Evolutionary conservation across 2,329 filamentous ascomycete genomes (phyloP).

Genomic region (Onygenales sp.): DNA sequence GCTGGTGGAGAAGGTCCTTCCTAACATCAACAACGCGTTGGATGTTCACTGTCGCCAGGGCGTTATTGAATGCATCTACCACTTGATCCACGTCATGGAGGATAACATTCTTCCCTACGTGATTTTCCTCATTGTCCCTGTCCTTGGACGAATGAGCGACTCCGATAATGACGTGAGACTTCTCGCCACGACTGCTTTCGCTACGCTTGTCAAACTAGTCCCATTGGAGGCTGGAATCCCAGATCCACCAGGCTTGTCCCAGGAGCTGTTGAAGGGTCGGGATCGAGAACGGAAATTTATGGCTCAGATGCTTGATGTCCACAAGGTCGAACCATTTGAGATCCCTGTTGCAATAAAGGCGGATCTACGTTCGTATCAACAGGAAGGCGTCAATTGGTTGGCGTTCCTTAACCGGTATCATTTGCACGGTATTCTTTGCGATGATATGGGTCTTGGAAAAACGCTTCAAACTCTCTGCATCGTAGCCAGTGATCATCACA

Average conservation of each 20-base stretch:
- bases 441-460: constrained; percentile 98
- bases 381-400: constrained; percentile 98
- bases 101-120: constrained; percentile 93
- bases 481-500: constrained; percentile 92
- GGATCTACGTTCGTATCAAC: constrained; percentile 90
- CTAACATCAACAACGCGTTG: constrained; percentile 80
- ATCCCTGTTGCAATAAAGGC: constrained; percentile 97
- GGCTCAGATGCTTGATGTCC: constrained; percentile 86
- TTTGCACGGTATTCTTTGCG: constrained; percentile 93
- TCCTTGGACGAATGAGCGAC: constrained; percentile 95
- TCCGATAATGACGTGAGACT: constrained; percentile 92
- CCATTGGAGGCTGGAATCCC: constrained; percentile 95
- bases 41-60: constrained; percentile 87
- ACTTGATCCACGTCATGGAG: constrained; percentile 96
- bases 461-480: constrained; percentile 96
- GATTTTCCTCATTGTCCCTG: constrained; percentile 96
- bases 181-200: constrained; percentile 92
- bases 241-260: constrained; percentile 84
- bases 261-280: constrained; percentile 77
- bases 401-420: constrained; percentile 98
- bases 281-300: constrained; percentile 96
- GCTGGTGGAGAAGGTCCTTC: constrained; percentile 83
- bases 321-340: constrained; percentile 88
- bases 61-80: constrained; percentile 89
- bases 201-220: constrained; percentile 91